These are phyloP conservation scores for Talaromyces sp. DNA, from an alignment of 2,329 filamentous ascomycete genomes.

Conservation along the genomic window DNA sequence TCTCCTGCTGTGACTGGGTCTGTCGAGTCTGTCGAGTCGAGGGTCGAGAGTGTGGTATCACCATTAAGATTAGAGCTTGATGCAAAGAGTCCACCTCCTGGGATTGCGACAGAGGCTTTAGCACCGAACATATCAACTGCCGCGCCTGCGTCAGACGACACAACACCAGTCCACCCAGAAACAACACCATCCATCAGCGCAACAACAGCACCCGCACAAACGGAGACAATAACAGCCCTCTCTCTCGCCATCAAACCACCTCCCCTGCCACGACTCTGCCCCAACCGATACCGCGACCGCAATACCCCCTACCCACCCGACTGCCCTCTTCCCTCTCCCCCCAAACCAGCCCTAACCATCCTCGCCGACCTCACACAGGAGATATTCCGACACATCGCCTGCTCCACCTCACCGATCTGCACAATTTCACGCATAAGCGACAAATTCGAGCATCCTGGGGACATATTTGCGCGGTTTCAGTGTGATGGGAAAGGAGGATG, in stretches of 20 bases:
- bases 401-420: slow-evolving; percentile 10
- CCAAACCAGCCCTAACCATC: background rate
- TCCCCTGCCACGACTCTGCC: background rate
- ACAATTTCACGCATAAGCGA: background rate
- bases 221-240: background rate
- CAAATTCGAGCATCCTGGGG: slow-evolving; percentile 3
- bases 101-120: background rate
- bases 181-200: background rate
- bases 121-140: background rate
- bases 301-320: background rate
- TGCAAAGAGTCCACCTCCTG: background rate
- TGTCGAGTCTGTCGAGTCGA: background rate
- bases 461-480: slow-evolving; percentile 10
- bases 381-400: background rate
- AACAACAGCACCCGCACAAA: background rate
- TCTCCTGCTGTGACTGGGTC: background rate
- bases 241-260: background rate
- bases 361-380: background rate
- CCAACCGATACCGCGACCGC: background rate
- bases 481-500: slow-evolving; percentile 7
- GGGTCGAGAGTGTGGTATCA: background rate
- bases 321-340: background rate
- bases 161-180: background rate
- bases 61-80: background rate
- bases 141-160: background rate